Evolutionary conservation across 1,284 basidiomycete genomes (phyloP).

Genomic region (Meripilus lineatus): DNA sequence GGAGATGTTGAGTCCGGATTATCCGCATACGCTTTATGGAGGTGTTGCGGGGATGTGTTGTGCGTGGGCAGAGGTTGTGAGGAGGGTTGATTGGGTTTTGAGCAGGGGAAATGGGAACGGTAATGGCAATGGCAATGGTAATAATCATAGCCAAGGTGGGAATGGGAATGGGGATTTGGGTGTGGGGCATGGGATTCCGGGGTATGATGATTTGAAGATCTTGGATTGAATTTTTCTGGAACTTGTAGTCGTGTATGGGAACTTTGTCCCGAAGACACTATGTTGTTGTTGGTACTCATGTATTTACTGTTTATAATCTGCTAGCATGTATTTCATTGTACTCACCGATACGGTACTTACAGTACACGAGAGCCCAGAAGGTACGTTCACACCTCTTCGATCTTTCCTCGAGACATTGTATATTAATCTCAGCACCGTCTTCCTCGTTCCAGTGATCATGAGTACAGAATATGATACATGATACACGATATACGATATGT

Average conservation of each 20-base stretch:
- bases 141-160: not conserved
- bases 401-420: no score
- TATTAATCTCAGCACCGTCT: no score
- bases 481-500: no score
- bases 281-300: no score
- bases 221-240: not conserved
- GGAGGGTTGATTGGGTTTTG: conserved; percentile 22
- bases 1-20: conserved; percentile 42
- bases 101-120: not conserved
- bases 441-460: no score
- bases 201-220: conserved; percentile 20
- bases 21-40: conserved; percentile 51
- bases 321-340: no score
- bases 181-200: conserved; percentile 22
- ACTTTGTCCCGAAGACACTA: not conserved
- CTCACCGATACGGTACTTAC: no score
- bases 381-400: no score
- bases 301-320: no score
- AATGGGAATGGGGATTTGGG: conserved; percentile 4
- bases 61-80: conserved; percentile 45
- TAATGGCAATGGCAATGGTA: not conserved
- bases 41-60: conserved; percentile 52
- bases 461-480: no score
- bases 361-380: no score
- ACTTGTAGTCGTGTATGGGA: not conserved